These are phyloP conservation scores for Zelonia costaricensis DNA, from an alignment of 208 protist genomes.

Conservation along the genomic window DNA sequence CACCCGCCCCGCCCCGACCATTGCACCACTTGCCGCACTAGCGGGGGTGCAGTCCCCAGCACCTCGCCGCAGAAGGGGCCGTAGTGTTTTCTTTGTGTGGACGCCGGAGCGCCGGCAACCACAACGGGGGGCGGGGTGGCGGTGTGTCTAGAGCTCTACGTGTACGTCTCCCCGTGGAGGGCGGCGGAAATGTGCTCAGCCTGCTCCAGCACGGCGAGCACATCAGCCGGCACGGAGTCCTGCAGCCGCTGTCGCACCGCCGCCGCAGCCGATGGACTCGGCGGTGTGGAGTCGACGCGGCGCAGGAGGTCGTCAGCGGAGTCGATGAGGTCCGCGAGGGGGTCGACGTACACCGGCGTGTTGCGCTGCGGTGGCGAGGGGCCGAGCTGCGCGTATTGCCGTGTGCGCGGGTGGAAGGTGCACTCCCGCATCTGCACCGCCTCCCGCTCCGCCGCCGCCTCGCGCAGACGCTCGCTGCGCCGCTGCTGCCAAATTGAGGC, in stretches of 20 bases:
- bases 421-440: constrained; percentile 31
- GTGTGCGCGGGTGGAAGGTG: constrained; percentile 39
- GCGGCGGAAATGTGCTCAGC: constrained; percentile 8
- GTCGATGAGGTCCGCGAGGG: not conserved
- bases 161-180: too few relatives aligned
- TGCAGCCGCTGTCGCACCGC: not conserved
- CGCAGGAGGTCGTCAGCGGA: constrained; percentile 21
- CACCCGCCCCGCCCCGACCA: too few relatives aligned
- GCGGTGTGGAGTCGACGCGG: constrained; percentile 7
- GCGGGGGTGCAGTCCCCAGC: too few relatives aligned
- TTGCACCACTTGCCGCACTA: too few relatives aligned
- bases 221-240: constrained; percentile 4
- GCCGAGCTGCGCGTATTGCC: too few relatives aligned
- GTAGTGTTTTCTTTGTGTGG: too few relatives aligned
- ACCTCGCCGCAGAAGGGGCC: too few relatives aligned
- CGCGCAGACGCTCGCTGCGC: constrained; percentile 20
- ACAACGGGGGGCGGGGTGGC: too few relatives aligned
- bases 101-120: too few relatives aligned
- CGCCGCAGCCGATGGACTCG: not conserved
- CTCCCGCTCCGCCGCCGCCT: constrained; percentile 7
- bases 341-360: not conserved
- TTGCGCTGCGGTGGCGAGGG: too few relatives aligned
- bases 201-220: constrained; percentile 15
- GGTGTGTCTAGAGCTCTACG: too few relatives aligned
- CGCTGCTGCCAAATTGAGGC: constrained; percentile 26